Conservation (phyloP, 768 basidiomycete genomes). For the Daedaleopsis nitida region DNA sequence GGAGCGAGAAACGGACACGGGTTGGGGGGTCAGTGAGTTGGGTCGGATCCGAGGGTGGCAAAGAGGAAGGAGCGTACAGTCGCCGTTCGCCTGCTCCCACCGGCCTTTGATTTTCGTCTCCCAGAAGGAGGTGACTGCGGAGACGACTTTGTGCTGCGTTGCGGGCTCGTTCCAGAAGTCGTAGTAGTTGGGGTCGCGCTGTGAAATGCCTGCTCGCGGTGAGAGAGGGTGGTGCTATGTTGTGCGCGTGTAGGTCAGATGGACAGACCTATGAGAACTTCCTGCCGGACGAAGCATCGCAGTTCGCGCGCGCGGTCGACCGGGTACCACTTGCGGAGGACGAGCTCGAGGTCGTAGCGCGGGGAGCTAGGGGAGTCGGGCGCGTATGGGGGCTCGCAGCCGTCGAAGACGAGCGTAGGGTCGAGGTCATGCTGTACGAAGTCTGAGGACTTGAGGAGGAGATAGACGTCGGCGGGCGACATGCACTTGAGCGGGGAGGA, state of each 20-base stretch:
- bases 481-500: slow-evolving; percentile 86
- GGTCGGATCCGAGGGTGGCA: not conserved
- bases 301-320: slow-evolving; percentile 84
- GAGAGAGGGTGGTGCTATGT: not conserved
- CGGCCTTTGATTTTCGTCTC: slow-evolving; percentile 58
- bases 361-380: slow-evolving; percentile 18
- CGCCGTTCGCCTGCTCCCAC: slow-evolving; percentile 52
- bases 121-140: slow-evolving; percentile 66
- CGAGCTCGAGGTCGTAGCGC: slow-evolving; percentile 73
- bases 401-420: slow-evolving; percentile 62
- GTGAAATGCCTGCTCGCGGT: slow-evolving; percentile 65
- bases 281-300: slow-evolving; percentile 84
- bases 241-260: not conserved
- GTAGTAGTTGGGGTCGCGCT: slow-evolving; percentile 89
- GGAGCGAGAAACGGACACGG: not conserved
- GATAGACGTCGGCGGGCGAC: slow-evolving; percentile 86
- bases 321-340: slow-evolving; percentile 88
- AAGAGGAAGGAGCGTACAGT: slow-evolving; percentile 58
- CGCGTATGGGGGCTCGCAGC: slow-evolving; percentile 41
- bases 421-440: slow-evolving; percentile 82
- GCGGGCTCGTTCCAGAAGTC: slow-evolving; percentile 73
- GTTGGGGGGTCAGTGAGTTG: not conserved
- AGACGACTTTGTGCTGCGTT: slow-evolving; percentile 54
- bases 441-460: slow-evolving; percentile 91
- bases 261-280: slow-evolving; percentile 68